Conservation (phyloP, 2,329 filamentous ascomycete species). For the Diaporthe humulicola region DNA sequence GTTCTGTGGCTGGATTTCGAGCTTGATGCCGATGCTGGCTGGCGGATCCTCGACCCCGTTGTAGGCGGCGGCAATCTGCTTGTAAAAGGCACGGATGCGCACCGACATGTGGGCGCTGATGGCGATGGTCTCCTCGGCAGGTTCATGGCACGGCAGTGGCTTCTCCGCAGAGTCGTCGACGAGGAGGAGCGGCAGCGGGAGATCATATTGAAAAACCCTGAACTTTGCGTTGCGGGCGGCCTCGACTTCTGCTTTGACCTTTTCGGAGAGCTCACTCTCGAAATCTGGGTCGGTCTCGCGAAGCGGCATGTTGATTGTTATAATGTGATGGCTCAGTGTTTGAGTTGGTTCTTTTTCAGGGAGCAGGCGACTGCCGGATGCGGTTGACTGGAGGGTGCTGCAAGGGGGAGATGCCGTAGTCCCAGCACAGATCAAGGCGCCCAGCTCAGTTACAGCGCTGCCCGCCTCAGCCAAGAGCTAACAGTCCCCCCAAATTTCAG, state of each 20-base stretch:
- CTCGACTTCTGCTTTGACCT: background rate
- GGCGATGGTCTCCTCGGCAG: background rate
- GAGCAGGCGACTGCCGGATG: too few relatives aligned
- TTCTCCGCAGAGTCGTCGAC: background rate
- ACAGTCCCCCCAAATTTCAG: too few relatives aligned
- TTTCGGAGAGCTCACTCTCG: constrained; percentile 1
- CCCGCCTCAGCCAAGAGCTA: too few relatives aligned
- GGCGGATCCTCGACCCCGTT: background rate
- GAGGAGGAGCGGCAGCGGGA: constrained; percentile 3
- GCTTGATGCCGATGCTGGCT: constrained; percentile 1
- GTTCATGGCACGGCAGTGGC: constrained; percentile 3
- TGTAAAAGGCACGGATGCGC: background rate
- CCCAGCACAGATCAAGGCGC: too few relatives aligned
- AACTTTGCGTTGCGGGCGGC: background rate
- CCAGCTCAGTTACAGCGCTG: too few relatives aligned
- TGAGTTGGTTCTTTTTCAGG: too few relatives aligned
- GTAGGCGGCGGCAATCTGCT: constrained; percentile 1
- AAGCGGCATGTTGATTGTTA: constrained; percentile 1
- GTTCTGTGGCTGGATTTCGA: background rate
- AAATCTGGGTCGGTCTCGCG: constrained; percentile 2
- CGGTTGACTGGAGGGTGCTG: too few relatives aligned
- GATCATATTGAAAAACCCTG: background rate
- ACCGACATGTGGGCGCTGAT: background rate
- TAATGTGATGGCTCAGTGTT: too few relatives aligned
- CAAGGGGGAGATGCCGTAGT: too few relatives aligned